A percentile compares a stretch with the other conserved stretches of the same genome.
These are phyloP conservation scores for Paspalum vaginatum DNA, from an alignment of 176 grass and related monocot species.

Conservation along the genomic window DNA sequence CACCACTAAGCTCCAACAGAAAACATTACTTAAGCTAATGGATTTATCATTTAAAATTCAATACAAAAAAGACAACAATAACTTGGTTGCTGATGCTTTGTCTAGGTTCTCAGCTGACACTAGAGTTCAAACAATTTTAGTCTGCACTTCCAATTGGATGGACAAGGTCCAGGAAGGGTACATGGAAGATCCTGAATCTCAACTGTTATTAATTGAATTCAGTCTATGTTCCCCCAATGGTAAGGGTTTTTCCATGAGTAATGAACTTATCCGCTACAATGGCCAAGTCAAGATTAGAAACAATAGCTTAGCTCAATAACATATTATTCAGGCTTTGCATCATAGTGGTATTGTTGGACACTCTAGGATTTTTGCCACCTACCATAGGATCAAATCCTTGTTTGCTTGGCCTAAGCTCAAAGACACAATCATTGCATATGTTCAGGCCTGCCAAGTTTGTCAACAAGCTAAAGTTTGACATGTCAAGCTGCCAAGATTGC, in stretches of 20 bases:
- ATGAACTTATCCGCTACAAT: not conserved
- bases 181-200: fast-evolving
- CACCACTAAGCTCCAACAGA: not conserved
- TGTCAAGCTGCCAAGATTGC: too few relatives aligned
- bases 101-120: not conserved
- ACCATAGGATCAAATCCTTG: too few relatives aligned
- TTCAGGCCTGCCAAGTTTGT: too few relatives aligned
- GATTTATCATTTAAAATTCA: not conserved
- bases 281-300: not conserved
- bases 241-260: not conserved
- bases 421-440: too few relatives aligned
- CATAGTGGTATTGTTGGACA: too few relatives aligned
- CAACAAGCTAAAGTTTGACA: too few relatives aligned
- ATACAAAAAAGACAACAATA: not conserved
- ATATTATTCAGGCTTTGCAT: not conserved
- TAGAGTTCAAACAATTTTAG: not conserved
- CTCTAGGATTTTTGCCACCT: too few relatives aligned
- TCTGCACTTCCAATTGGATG: not conserved
- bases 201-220: not conserved
- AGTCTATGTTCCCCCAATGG: fast-evolving
- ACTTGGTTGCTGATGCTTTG: not conserved
- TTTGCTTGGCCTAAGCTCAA: too few relatives aligned
- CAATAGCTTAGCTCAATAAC: not conserved
- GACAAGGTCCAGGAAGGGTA: not conserved
- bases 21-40: not conserved